Percentiles rank a stretch among this genome's conserved stretches.
Conservation (phyloP, 176 grass and related monocot genomes). For the Ensete ventricosum region DNA sequence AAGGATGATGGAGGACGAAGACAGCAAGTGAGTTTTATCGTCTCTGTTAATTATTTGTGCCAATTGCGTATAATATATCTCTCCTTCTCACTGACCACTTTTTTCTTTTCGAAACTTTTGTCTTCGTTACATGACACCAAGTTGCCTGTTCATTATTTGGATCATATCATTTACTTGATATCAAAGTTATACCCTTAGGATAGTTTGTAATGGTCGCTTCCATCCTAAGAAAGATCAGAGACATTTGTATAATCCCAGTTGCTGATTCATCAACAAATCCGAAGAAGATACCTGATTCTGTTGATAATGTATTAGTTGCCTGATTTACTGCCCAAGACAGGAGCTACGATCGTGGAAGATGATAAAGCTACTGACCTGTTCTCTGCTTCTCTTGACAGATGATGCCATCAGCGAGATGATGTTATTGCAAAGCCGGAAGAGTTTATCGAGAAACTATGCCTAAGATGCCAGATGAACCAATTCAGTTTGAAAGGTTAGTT, state of each 20-base stretch:
- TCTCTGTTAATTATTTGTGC: too few relatives aligned
- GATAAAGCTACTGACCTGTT: conserved; percentile 59
- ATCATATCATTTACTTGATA: too few relatives aligned
- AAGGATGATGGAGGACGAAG: too few relatives aligned
- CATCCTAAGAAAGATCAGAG: conserved; percentile 53
- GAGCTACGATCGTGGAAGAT: conserved; percentile 66
- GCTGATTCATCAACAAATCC: conserved; percentile 50
- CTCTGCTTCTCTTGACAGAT: conserved; percentile 61
- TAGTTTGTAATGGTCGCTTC: conserved; percentile 45
- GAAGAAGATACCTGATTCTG: conserved; percentile 51
- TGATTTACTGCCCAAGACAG: conserved; percentile 65
- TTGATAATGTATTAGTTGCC: conserved; percentile 43
- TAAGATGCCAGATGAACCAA: conserved; percentile 73
- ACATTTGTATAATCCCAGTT: conserved; percentile 52
- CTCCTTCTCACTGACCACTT: too few relatives aligned
- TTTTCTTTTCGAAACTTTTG: too few relatives aligned
- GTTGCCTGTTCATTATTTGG: too few relatives aligned
- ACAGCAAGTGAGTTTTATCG: too few relatives aligned
- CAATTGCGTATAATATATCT: too few relatives aligned
- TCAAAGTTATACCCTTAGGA: too few relatives aligned
- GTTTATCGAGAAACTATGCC: conserved; percentile 39
- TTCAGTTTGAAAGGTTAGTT: conserved; percentile 83
- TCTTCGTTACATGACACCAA: too few relatives aligned
- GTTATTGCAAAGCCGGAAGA: conserved; percentile 60
- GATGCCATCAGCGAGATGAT: conserved; percentile 52